Conservation (phyloP, 2,329 filamentous ascomycete species). For the Graphium sp. region DNA sequence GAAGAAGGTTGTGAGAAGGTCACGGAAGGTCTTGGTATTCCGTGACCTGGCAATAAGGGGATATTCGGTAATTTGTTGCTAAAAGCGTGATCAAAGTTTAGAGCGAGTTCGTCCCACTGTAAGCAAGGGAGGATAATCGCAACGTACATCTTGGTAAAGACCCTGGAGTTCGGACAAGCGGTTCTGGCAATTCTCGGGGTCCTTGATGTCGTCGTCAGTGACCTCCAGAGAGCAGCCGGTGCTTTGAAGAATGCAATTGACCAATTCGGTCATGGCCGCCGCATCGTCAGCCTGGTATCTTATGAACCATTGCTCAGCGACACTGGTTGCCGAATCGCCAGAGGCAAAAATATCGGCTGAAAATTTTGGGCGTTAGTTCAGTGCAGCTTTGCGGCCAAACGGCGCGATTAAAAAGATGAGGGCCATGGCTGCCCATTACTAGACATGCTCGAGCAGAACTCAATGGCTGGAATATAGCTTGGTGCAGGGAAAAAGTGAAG, state of each 20-base stretch:
- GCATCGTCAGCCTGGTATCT: conserved; percentile 37
- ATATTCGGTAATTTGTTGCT: conserved; percentile 75
- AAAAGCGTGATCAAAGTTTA: conserved; percentile 5
- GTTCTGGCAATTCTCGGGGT: conserved; percentile 72
- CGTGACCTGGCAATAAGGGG: conserved; percentile 74
- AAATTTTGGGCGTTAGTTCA: conserved; percentile 3
- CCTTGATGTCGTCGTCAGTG: conserved; percentile 67
- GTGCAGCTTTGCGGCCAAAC: background rate
- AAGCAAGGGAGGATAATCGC: background rate
- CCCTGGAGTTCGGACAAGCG: conserved; percentile 74
- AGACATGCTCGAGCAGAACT: background rate
- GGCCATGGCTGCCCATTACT: too few species aligned
- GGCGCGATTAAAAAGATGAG: conserved; percentile 1
- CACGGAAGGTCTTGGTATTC: conserved; percentile 60
- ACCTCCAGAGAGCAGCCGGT: conserved; percentile 71
- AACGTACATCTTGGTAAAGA: conserved; percentile 57
- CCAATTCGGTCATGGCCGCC: conserved; percentile 40
- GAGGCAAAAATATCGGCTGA: conserved; percentile 47
- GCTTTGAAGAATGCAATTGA: conserved; percentile 51
- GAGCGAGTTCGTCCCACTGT: background rate
- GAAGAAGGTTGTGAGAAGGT: conserved; percentile 65
- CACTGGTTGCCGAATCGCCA: conserved; percentile 34
- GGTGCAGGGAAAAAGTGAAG: background rate
- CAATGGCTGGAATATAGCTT: background rate
- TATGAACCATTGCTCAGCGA: conserved; percentile 43